Percentiles rank a stretch among this genome's conserved stretches.
Conservation (phyloP, 257 asterid species). For the Solanum paucissectum region DNA sequence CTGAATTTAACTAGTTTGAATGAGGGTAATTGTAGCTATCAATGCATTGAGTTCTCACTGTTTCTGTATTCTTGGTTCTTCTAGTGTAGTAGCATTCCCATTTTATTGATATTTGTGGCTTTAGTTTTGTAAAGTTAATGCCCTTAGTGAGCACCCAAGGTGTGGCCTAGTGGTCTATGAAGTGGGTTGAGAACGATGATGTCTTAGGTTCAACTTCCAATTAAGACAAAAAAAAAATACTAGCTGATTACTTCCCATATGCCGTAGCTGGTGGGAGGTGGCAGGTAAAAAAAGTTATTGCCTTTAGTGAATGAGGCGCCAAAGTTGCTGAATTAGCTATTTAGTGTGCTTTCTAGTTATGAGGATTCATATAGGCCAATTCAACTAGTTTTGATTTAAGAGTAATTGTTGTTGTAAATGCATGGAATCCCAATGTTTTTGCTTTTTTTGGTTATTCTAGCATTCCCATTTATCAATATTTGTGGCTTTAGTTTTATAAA, state of each 20-base stretch:
- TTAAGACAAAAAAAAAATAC: neutral
- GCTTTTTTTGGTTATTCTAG: neutral
- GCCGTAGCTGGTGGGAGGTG: neutral
- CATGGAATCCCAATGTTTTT: neutral
- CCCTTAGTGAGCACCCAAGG: neutral
- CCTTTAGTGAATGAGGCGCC: neutral
- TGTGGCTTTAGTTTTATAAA: neutral
- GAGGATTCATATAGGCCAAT: neutral
- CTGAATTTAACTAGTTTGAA: neutral
- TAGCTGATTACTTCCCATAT: neutral
- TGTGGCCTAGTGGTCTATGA: neutral
- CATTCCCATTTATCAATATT: neutral
- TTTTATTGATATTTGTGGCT: neutral
- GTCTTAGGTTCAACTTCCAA: neutral
- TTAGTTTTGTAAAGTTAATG: neutral
- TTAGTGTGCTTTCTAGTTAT: neutral
- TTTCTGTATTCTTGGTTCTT: neutral
- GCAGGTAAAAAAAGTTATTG: neutral
- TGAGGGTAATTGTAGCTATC: neutral
- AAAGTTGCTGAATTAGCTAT: neutral
- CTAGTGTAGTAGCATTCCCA: neutral
- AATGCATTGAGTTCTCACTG: neutral
- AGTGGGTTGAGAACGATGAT: neutral
- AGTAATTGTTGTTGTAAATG: neutral
- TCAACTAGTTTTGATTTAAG: neutral